Conservation (phyloP, 371 early-diverging fungal genomes). For the Sporodiniella umbellata region DNA sequence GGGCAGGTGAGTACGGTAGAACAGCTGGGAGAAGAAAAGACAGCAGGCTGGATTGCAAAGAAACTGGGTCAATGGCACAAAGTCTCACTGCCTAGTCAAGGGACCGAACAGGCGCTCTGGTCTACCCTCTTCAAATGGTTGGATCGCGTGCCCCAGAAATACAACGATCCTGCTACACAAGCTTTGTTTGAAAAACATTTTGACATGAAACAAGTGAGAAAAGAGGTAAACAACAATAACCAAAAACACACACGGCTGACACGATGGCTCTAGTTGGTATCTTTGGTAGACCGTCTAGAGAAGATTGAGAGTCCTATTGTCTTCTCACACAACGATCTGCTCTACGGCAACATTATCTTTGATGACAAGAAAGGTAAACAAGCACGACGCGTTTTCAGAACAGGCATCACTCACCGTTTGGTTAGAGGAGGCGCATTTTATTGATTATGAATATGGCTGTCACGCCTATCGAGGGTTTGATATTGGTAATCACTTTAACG, state of each 20-base stretch:
- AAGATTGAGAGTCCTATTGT: constrained; percentile 75
- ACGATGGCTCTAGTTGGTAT: constrained; percentile 29
- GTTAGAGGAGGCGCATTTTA: constrained; percentile 64
- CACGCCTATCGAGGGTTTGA: constrained; percentile 88
- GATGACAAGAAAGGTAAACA: constrained; percentile 54
- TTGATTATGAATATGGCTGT: constrained; percentile 94
- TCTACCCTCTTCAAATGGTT: constrained; percentile 80
- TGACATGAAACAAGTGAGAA: constrained; percentile 44
- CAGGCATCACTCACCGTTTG: background rate
- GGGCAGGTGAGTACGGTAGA: constrained; percentile 68
- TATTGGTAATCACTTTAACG: constrained; percentile 94
- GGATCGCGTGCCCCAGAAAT: constrained; percentile 68
- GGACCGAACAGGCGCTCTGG: constrained; percentile 63
- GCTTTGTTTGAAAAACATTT: constrained; percentile 60
- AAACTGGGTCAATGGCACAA: constrained; percentile 83
- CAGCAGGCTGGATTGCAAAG: constrained; percentile 74
- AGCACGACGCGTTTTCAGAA: background rate
- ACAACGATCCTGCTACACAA: constrained; percentile 57
- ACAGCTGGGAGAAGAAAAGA: constrained; percentile 71
- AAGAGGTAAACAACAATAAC: constrained; percentile 35
- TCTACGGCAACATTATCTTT: constrained; percentile 87
- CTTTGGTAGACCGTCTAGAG: constrained; percentile 55
- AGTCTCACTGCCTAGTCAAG: constrained; percentile 36
- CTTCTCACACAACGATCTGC: constrained; percentile 90
- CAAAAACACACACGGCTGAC: background rate